Percentiles rank a stretch among this genome's conserved stretches.
These are phyloP conservation scores for Metschnikowia matae DNA, from an alignment of 805 yeast species.

Conservation along the genomic window DNA sequence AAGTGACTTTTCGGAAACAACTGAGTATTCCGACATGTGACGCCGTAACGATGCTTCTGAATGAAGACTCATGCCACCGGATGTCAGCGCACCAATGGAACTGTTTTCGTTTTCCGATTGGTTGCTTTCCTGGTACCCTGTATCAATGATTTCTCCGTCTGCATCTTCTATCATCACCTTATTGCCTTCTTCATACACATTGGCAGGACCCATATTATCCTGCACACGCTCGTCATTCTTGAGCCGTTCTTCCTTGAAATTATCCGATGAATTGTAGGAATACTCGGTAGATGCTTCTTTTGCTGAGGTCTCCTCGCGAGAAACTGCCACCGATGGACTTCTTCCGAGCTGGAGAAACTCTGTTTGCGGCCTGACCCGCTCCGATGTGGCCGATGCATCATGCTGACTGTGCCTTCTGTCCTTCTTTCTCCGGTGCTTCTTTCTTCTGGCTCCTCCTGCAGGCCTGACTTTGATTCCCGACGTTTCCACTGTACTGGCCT, in stretches of 20 bases:
- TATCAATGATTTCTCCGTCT: slow-evolving; percentile 73
- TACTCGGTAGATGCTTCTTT: slow-evolving; percentile 2
- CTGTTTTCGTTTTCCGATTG: not conserved
- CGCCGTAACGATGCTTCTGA: slow-evolving; percentile 39
- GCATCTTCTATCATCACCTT: slow-evolving; percentile 74
- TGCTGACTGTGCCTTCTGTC: slow-evolving; percentile 25
- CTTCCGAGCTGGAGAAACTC: slow-evolving; percentile 40
- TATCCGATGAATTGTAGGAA: slow-evolving; percentile 1
- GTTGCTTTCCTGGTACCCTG: slow-evolving; percentile 31
- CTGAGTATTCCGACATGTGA: slow-evolving; percentile 32
- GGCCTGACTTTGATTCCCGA: slow-evolving; percentile 64
- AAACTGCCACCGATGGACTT: slow-evolving; percentile 16
- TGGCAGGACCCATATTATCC: slow-evolving; percentile 23
- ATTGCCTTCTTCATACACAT: slow-evolving; percentile 60
- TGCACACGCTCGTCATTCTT: not conserved
- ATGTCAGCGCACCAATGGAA: not conserved
- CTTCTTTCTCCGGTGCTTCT: slow-evolving; percentile 36
- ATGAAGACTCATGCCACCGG: slow-evolving; percentile 28
- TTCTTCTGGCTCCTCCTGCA: slow-evolving; percentile 68
- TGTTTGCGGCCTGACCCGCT: slow-evolving; percentile 35
- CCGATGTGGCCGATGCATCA: slow-evolving; percentile 14
- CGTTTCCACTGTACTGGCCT: slow-evolving; percentile 49
- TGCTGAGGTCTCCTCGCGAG: not conserved
- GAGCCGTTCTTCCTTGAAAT: not conserved
- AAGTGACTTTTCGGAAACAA: slow-evolving; percentile 17